A percentile compares a stretch with the other conserved stretches of the same genome.
phyloP scores from a whole-genome alignment of 2,329 filamentous ascomycete species.

The Xylaria sp. region DNA sequence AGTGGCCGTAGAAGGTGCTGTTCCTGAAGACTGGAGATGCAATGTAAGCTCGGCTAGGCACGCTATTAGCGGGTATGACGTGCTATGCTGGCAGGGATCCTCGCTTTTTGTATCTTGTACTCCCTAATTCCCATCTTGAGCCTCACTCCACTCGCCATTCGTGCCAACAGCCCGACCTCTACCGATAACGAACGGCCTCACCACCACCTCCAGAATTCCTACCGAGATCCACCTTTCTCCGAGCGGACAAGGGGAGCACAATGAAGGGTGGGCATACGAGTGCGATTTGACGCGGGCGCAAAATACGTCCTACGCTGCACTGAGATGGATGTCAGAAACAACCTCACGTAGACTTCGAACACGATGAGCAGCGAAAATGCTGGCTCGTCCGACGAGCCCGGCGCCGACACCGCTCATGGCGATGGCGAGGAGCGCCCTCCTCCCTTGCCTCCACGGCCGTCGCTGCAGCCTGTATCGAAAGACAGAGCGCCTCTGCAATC shows the following conservation, averaged over 20 bases:
- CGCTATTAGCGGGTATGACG: conserved; percentile 23
- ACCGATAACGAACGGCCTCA: conserved; percentile 6
- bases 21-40: not conserved
- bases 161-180: too few relatives aligned
- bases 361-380: conserved; percentile 48
- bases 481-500: conserved; percentile 61
- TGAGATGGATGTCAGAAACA: conserved; percentile 41
- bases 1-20: not conserved
- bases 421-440: conserved; percentile 62
- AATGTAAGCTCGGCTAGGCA: not conserved
- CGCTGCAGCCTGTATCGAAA: conserved; percentile 34
- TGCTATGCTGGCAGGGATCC: conserved; percentile 11
- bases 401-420: conserved; percentile 42
- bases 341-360: conserved; percentile 25
- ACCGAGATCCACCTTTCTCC: conserved; percentile 1
- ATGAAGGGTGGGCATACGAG: conserved; percentile 13
- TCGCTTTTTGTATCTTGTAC: not conserved
- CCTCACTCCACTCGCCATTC: not conserved
- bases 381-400: conserved; percentile 46
- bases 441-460: conserved; percentile 65
- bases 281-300: conserved; percentile 23
- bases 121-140: not conserved
- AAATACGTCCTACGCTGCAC: conserved; percentile 20
- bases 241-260: conserved; percentile 16
- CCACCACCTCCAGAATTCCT: conserved; percentile 3